phyloP scores from a whole-genome alignment of 2,329 filamentous ascomycete genomes.

The Cladosporium sp. region DNA sequence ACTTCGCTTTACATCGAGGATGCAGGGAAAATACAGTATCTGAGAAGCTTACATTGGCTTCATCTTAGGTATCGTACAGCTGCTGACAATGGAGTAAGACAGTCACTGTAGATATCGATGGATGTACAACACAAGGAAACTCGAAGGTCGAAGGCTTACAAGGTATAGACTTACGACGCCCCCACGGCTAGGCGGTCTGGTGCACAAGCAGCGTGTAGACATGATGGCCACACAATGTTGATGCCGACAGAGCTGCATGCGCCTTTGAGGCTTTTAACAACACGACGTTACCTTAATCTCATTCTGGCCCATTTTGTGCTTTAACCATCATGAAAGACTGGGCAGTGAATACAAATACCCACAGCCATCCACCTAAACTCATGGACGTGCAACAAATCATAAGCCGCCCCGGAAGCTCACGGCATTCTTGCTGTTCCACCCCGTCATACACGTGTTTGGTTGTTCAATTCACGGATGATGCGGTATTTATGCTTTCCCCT shows the following conservation, averaged over 20 bases:
- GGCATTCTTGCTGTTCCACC: constrained; percentile 3
- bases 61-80: too few species aligned
- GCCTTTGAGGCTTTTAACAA: neutral
- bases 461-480: neutral
- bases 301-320: neutral
- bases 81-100: too few species aligned
- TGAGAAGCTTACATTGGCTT: too few species aligned
- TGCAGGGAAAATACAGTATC: too few species aligned
- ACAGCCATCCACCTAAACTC: neutral
- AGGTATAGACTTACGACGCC: neutral
- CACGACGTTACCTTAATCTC: neutral
- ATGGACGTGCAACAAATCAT: neutral
- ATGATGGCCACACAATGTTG: neutral
- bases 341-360: neutral
- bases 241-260: neutral
- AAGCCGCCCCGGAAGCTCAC: neutral
- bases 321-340: neutral
- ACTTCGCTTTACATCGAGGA: too few species aligned
- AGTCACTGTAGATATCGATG: too few species aligned
- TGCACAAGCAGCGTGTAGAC: neutral
- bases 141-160: too few species aligned
- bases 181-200: neutral
- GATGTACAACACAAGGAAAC: too few species aligned
- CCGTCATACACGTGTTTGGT: neutral
- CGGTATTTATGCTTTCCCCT: neutral